These are phyloP conservation scores for Bryum argenteum DNA, from an alignment of 225 moss, liverwort and hornwort species.

Conservation along the genomic window DNA sequence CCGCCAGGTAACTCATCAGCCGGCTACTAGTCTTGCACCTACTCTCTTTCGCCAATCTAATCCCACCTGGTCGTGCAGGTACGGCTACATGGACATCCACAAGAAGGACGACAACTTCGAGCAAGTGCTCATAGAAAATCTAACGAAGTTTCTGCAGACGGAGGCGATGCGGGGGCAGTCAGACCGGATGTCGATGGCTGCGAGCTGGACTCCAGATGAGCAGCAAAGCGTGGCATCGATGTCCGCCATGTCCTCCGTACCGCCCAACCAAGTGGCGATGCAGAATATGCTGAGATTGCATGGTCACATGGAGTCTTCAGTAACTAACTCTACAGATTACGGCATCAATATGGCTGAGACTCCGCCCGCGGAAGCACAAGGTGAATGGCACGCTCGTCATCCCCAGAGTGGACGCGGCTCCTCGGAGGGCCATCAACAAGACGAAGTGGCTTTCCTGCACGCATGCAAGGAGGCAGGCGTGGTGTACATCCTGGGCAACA, in stretches of 20 bases:
- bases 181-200: conserved; percentile 45
- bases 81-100: conserved; percentile 90
- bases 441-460: conserved; percentile 56
- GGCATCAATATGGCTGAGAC: conserved; percentile 24
- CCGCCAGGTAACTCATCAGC: conserved; percentile 58
- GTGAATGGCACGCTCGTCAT: not conserved
- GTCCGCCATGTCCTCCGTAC: not conserved
- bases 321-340: not conserved
- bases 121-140: conserved; percentile 56
- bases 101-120: conserved; percentile 97
- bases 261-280: conserved; percentile 25
- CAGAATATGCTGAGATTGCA: conserved; percentile 29
- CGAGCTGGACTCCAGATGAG: conserved; percentile 54
- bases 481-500: conserved; percentile 93
- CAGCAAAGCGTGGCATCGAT: conserved; percentile 30
- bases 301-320: not conserved
- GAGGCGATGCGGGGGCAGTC: conserved; percentile 50
- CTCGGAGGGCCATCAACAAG: conserved; percentile 26
- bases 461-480: conserved; percentile 63
- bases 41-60: too few species aligned
- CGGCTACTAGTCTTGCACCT: not conserved
- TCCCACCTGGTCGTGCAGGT: conserved; percentile 31
- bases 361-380: not conserved
- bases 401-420: not conserved
- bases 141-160: conserved; percentile 49